A percentile compares a stretch with the other conserved stretches of the same genome.
Evolutionary conservation across 2,329 filamentous ascomycete genomes (phyloP).

Genomic region (Anthostomella pinea): DNA sequence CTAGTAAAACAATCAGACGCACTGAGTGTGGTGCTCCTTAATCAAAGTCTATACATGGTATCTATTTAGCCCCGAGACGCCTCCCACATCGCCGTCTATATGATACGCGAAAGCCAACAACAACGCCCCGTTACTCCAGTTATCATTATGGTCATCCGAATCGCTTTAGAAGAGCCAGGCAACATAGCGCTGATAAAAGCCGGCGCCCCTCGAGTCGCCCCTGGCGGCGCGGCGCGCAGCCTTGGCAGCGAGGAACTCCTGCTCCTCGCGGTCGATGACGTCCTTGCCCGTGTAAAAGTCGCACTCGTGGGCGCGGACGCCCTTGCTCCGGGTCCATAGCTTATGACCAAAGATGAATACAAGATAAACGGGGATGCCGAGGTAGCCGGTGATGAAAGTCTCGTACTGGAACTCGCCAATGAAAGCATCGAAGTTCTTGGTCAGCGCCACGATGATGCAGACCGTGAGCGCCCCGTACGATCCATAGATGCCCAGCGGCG

Average conservation of each 20-base stretch:
- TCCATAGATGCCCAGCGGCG: conserved; percentile 69
- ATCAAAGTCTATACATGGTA: too few relatives aligned
- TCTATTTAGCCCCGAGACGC: too few relatives aligned
- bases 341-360: conserved; percentile 69
- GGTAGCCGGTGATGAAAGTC: conserved; percentile 74
- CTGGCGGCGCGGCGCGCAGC: conserved; percentile 27
- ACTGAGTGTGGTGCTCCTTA: too few relatives aligned
- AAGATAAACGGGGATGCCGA: conserved; percentile 74
- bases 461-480: conserved; percentile 66
- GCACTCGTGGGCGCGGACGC: conserved; percentile 55
- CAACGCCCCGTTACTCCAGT: too few relatives aligned
- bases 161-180: conserved; percentile 57
- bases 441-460: conserved; percentile 71
- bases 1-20: too few relatives aligned
- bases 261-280: conserved; percentile 69
- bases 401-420: conserved; percentile 57
- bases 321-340: conserved; percentile 50
- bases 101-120: too few relatives aligned
- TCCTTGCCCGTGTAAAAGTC: conserved; percentile 74
- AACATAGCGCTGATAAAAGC: conserved; percentile 58
- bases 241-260: conserved; percentile 58
- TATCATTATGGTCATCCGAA: too few relatives aligned
- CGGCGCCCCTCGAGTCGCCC: conserved; percentile 38
- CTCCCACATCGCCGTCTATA: too few relatives aligned
- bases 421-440: conserved; percentile 81